Percentiles rank a stretch among this genome's conserved stretches.
Conservation (phyloP, 306 rosid species). For the Prunus kanzakura region DNA sequence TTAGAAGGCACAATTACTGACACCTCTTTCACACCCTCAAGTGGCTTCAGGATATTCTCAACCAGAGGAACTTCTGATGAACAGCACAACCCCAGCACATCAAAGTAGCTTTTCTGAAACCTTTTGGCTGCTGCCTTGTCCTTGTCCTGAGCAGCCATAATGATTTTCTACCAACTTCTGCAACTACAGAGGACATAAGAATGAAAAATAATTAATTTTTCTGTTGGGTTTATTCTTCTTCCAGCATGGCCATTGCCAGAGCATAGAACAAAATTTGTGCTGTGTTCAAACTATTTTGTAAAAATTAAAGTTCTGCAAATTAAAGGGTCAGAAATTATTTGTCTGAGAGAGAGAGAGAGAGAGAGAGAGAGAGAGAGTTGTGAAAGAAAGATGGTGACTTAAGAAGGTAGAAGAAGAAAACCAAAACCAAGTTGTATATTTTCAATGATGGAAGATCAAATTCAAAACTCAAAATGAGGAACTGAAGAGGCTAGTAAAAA, state of each 20-base stretch:
- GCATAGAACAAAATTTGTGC: not conserved
- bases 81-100: constrained; percentile 86
- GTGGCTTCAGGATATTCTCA: constrained; percentile 60
- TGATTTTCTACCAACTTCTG: not conserved
- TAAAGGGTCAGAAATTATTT: not conserved
- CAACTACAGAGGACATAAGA: not conserved
- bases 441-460: no score
- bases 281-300: not conserved
- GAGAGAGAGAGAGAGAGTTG: not conserved
- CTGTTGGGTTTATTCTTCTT: not conserved
- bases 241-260: no score
- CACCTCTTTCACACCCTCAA: constrained; percentile 68
- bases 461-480: not conserved
- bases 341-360: not conserved
- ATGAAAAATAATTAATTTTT: not conserved
- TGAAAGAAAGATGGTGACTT: not conserved
- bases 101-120: constrained; percentile 77
- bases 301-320: not conserved
- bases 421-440: not conserved
- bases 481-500: not conserved
- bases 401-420: not conserved
- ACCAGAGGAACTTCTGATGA: constrained; percentile 78
- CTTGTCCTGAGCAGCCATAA: constrained; percentile 33
- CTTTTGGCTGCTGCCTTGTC: constrained; percentile 17
- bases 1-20: constrained; percentile 67